These are phyloP conservation scores for Taphrina wiesneri DNA, from an alignment of 1,139 yeast genomes.

Conservation along the genomic window DNA sequence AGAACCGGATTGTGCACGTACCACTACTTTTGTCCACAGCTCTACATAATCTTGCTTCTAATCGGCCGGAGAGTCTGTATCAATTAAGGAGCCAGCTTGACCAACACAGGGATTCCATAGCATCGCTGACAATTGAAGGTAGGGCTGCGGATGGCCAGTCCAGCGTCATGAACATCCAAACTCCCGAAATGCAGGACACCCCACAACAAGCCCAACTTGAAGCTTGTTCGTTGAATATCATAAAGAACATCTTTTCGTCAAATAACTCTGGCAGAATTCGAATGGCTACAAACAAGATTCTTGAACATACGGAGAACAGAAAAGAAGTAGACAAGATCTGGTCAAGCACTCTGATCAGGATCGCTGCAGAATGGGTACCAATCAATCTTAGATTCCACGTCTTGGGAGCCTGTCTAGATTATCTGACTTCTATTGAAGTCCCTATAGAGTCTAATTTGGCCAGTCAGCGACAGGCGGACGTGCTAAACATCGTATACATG, in stretches of 20 bases:
- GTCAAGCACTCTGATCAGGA: constrained; percentile 61
- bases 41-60: neutral
- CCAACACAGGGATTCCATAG: neutral
- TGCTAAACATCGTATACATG: constrained; percentile 53
- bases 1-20: neutral
- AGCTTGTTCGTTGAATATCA: constrained; percentile 42
- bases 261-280: constrained; percentile 47
- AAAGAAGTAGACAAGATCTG: constrained; percentile 47
- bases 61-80: constrained; percentile 13
- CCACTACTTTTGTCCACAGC: neutral
- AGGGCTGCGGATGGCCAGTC: neutral
- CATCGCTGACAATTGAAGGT: neutral
- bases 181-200: neutral
- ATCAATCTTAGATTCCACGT: constrained; percentile 81
- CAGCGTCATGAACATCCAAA: neutral
- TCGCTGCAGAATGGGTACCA: constrained; percentile 77
- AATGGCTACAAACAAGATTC: constrained; percentile 45
- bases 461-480: constrained; percentile 48
- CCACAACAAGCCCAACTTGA: neutral
- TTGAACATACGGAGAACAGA: constrained; percentile 44
- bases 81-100: neutral
- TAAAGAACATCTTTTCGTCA: constrained; percentile 49
- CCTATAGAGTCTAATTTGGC: constrained; percentile 42
- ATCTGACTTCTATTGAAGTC: constrained; percentile 37
- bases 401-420: constrained; percentile 51